These are phyloP conservation scores for Ophiocordyceps camponoti-rufipedis DNA, from an alignment of 2,329 filamentous ascomycete genomes.

Conservation along the genomic window DNA sequence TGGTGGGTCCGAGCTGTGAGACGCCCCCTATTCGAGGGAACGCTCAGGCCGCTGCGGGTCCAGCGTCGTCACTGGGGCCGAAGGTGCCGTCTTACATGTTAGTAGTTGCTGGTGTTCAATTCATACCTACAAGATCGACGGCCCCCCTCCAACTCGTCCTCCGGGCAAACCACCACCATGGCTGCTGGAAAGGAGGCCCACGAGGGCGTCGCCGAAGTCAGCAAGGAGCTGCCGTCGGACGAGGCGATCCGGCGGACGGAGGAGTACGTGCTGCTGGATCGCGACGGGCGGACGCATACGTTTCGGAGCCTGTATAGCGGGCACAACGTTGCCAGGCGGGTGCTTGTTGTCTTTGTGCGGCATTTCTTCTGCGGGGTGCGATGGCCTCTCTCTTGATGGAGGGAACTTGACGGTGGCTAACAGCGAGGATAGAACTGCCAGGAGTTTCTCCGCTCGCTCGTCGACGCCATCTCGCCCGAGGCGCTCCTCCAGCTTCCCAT, in stretches of 20 bases:
- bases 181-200: neutral
- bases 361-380: constrained; percentile 64
- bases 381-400: neutral
- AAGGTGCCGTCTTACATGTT: too few species aligned
- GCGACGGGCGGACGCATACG: constrained; percentile 35
- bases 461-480: constrained; percentile 34
- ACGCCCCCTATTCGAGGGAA: too few species aligned
- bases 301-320: constrained; percentile 48
- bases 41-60: too few species aligned
- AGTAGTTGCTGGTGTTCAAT: too few species aligned
- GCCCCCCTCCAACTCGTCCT: too few species aligned
- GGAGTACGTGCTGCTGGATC: constrained; percentile 40
- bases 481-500: constrained; percentile 29
- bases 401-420: neutral
- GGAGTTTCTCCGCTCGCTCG: constrained; percentile 49
- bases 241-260: constrained; percentile 32
- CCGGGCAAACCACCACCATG: neutral
- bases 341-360: constrained; percentile 56
- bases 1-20: too few species aligned
- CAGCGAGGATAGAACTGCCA: constrained; percentile 44
- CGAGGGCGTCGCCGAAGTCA: constrained; percentile 34
- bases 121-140: too few species aligned
- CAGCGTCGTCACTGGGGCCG: too few species aligned
- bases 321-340: constrained; percentile 31
- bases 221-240: constrained; percentile 33